Conservation (phyloP, 495 filamentous ascomycete genomes). For the Delitschia confertaspora region DNA sequence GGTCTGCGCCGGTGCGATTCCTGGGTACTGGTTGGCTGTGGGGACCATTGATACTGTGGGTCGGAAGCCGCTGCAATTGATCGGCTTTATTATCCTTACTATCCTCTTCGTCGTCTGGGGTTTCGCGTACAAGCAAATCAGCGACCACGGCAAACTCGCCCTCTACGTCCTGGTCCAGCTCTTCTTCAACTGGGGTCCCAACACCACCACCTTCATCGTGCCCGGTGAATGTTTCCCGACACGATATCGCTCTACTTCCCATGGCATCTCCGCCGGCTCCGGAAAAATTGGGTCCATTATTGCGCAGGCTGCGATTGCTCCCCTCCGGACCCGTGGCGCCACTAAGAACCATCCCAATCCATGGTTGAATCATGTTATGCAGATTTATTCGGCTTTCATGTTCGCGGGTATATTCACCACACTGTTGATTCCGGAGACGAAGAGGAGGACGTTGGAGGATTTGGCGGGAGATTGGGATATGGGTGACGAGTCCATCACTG, state of each 20-base stretch:
- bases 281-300: conserved; percentile 76
- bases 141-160: conserved; percentile 20
- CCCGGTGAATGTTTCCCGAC: conserved; percentile 88
- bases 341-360: conserved; percentile 37
- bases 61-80: conserved; percentile 70
- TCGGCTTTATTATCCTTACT: conserved; percentile 66
- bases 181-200: conserved; percentile 54
- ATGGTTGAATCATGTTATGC: conserved; percentile 71
- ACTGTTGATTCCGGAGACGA: conserved; percentile 64
- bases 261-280: conserved; percentile 73
- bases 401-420: conserved; percentile 58
- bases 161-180: conserved; percentile 34
- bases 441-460: conserved; percentile 48
- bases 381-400: conserved; percentile 79
- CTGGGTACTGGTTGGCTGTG: conserved; percentile 69
- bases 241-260: conserved; percentile 71
- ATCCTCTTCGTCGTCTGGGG: conserved; percentile 70
- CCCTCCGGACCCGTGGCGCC: conserved; percentile 32
- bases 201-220: conserved; percentile 83
- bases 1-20: conserved; percentile 64
- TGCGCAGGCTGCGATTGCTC: conserved; percentile 43
- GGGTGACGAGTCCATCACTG: conserved; percentile 22
- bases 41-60: conserved; percentile 61
- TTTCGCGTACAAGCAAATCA: conserved; percentile 54
- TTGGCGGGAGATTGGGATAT: conserved; percentile 30